Base-by-base conservation (phyloP, 2,329 filamentous ascomycete genomes). In the Aspergillus fumigatus region DNA sequence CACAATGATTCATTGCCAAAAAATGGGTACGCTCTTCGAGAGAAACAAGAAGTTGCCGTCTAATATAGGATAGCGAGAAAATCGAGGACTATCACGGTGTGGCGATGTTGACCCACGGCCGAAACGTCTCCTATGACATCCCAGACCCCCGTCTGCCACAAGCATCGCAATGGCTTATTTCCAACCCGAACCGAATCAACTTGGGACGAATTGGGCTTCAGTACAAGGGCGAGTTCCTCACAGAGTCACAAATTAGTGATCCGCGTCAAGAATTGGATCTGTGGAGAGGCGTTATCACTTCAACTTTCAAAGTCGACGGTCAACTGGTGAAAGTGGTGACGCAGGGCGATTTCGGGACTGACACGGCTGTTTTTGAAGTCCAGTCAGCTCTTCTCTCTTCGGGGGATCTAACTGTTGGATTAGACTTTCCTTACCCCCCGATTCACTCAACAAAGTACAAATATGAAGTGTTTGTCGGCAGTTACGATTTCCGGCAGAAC, bases 131-230 rank as follows among this genome's bases (percentile, higher is more conserved):
- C 7, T 61, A 61, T 29, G 59, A 61, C 32, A 58, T 61, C 3
- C 59, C 59, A 1, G 57, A 61, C 14, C 49, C 54, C 2, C 21
- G 53, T 5, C 59, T 61, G 19, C 59, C 59, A 1, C 48, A 54
- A 26, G 53, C 52, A 1, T 61, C 57, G 3, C 59, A 61, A 26
- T 61, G 59, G 59, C 45, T 61, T 11, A 60, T 58, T 25, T 51
- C 55, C 1, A 61, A 61, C 29, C 59, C 59, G 1, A 61, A 61
- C 17, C 59, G 59, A 1, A 61, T 61, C 9, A 58, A 61, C 27
- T 53, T 61, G 6, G 59, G 57, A n/a, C 55, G 59, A 0, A 56
- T 61, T 4, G 57, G 59, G 1, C 49, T 59, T 4, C 40, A 41
- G 9, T 61, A 61, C n/a, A 54, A 53, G 26, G 47, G 48, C 4